Conservation (phyloP, 139 green algal species). For the Spirogloea muscicola region DNA sequence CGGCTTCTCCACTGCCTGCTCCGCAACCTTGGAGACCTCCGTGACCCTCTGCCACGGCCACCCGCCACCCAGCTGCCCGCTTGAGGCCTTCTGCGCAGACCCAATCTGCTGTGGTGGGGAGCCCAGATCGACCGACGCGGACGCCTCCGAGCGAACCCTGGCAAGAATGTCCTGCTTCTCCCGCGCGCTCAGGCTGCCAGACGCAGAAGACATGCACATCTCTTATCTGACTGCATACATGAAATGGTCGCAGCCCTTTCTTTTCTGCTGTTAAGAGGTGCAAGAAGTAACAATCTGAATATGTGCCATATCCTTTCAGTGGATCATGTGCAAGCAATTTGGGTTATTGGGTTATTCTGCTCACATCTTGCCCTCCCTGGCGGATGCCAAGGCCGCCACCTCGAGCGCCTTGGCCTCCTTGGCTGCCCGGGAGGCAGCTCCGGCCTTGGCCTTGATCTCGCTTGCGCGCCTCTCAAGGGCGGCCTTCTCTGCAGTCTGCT, state of each 20-base stretch:
- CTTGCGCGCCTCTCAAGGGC: background rate
- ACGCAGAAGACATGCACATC: background rate
- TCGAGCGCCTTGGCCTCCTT: slow-evolving; percentile 26
- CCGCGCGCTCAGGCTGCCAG: slow-evolving; percentile 23
- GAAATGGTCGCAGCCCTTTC: background rate
- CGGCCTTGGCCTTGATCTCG: slow-evolving; percentile 30
- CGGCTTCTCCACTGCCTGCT: too few species aligned
- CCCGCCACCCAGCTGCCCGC: background rate
- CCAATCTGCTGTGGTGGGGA: too few species aligned
- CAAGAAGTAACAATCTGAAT: too few species aligned
- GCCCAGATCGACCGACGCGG: background rate
- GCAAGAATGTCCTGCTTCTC: slow-evolving; percentile 26
- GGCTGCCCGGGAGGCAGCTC: background rate
- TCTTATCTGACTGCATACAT: background rate
- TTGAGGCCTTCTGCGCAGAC: background rate
- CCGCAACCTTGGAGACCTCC: slow-evolving; percentile 24
- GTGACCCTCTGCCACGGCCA: slow-evolving; percentile 7
- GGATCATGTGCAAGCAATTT: background rate
- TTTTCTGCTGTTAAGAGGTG: background rate
- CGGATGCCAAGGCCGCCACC: slow-evolving; percentile 5
- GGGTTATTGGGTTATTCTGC: background rate
- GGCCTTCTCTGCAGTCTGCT: slow-evolving; percentile 6
- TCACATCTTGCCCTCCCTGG: slow-evolving; percentile 24
- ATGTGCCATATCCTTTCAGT: too few species aligned
- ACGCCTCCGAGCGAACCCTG: slow-evolving; percentile 4